phyloP scores from a whole-genome alignment of 2,329 filamentous ascomycete species.

The Pseudogymnoascus sp. region DNA sequence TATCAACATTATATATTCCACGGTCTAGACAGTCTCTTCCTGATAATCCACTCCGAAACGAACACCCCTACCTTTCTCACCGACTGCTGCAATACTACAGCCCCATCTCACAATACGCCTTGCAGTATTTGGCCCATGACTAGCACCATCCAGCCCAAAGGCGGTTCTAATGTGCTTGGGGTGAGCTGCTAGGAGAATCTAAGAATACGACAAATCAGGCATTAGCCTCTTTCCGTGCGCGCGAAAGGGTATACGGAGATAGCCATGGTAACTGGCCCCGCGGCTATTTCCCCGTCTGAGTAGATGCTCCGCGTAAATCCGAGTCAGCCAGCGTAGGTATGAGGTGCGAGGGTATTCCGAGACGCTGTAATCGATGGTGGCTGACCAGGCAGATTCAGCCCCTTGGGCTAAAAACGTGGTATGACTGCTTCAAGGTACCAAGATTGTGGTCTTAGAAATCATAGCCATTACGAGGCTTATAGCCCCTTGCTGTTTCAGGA shows the following conservation, averaged over 20 bases:
- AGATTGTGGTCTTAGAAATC: neutral
- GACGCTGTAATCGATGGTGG: neutral
- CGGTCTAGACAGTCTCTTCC: neutral
- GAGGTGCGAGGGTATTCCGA: neutral
- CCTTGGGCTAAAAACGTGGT: neutral
- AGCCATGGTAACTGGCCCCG: neutral
- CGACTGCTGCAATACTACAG: neutral
- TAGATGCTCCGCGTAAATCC: neutral
- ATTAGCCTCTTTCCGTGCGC: neutral
- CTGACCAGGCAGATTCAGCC: constrained; percentile 2
- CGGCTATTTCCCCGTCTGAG: neutral
- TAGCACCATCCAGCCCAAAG: neutral
- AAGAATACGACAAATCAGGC: neutral
- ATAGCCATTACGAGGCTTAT: neutral
- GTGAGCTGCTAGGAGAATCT: neutral
- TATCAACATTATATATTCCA: constrained; percentile 6
- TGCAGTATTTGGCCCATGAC: neutral
- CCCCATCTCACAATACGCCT: constrained; percentile 2
- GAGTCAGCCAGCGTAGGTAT: neutral
- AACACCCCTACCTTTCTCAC: neutral
- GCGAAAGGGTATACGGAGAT: neutral
- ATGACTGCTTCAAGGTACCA: neutral
- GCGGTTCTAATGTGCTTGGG: neutral
- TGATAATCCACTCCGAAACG: neutral
- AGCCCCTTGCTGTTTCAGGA: neutral